Conservation (phyloP, 805 yeast species). For the Tetrapisispora pingtungensis region DNA sequence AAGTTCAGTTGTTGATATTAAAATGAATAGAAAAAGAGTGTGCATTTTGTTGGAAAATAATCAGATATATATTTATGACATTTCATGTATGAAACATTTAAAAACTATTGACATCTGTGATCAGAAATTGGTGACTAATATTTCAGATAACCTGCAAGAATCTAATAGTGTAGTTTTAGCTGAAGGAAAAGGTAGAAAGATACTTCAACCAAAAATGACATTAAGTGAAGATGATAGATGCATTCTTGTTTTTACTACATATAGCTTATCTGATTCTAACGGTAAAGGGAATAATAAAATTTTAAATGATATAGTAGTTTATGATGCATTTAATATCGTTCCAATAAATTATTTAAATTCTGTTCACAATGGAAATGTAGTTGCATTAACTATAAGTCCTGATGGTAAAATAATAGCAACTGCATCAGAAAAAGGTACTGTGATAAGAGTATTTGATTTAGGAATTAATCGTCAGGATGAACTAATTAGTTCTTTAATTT, state of each 20-base stretch:
- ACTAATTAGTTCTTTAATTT: slow-evolving; percentile 17
- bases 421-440: slow-evolving; percentile 63
- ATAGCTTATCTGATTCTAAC: slow-evolving; percentile 22
- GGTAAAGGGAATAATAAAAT: neutral
- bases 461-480: slow-evolving; percentile 37
- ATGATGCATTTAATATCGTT: slow-evolving; percentile 62
- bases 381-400: slow-evolving; percentile 36
- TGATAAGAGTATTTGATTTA: slow-evolving; percentile 49
- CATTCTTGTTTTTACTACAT: slow-evolving; percentile 24
- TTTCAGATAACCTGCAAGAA: neutral
- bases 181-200: neutral
- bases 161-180: neutral
- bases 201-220: slow-evolving; percentile 16
- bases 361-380: slow-evolving; percentile 26
- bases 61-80: slow-evolving; percentile 81
- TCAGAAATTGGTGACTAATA: slow-evolving; percentile 3
- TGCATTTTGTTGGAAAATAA: slow-evolving; percentile 62
- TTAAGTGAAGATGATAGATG: slow-evolving; percentile 26
- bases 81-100: slow-evolving; percentile 76
- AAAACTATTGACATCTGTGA: slow-evolving; percentile 47
- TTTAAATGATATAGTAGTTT: slow-evolving; percentile 47
- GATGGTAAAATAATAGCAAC: slow-evolving; percentile 57
- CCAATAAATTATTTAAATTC: slow-evolving; percentile 46
- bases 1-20: slow-evolving; percentile 57
- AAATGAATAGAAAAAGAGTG: slow-evolving; percentile 72